Conservation (phyloP, 345 rosid genomes). For the Aegle marmelos region DNA sequence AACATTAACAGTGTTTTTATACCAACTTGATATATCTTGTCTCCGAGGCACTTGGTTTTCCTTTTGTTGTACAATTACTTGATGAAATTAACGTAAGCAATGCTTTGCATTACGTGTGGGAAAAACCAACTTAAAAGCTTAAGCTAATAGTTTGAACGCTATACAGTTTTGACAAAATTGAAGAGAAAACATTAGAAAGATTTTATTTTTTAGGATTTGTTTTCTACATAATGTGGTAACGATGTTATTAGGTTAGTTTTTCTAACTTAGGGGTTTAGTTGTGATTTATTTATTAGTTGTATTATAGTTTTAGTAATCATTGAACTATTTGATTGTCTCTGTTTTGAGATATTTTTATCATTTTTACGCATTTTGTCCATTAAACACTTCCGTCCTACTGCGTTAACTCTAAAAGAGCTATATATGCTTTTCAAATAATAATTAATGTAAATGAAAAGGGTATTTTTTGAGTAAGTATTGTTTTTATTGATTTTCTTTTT, state of each 20-base stretch:
- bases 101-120: background rate
- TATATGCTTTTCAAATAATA: no score
- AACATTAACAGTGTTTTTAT: conserved; percentile 7
- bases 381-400: no score
- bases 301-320: background rate
- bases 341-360: no score
- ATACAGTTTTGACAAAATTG: background rate
- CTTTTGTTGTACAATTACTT: conserved; percentile 3
- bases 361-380: background rate
- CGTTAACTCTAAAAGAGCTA: no score
- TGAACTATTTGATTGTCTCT: background rate
- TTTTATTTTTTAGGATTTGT: background rate
- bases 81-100: background rate
- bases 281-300: no score
- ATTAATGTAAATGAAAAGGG: background rate
- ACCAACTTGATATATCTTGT: conserved; percentile 19
- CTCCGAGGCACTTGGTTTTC: background rate
- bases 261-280: no score
- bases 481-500: no score
- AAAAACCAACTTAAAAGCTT: background rate
- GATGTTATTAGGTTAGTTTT: no score
- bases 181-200: background rate
- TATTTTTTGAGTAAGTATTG: no score
- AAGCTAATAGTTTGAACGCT: background rate
- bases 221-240: background rate